phyloP scores from a whole-genome alignment of 805 yeast genomes.

The Metschnikowia hibisci region DNA sequence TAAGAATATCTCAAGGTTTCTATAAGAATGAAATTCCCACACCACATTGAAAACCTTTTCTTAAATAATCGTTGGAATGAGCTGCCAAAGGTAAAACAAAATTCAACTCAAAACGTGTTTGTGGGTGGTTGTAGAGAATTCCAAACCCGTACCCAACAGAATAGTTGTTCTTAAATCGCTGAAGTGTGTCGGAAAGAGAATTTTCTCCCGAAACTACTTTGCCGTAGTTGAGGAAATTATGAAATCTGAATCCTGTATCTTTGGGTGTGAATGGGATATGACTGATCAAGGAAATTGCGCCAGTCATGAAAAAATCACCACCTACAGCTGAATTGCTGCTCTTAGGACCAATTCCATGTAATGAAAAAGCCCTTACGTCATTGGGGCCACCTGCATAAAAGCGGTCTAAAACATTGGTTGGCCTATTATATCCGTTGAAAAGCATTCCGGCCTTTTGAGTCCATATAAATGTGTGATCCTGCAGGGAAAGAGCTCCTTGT shows the following conservation, averaged over 20 bases:
- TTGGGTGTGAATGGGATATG: constrained; percentile 38
- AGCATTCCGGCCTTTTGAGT: constrained; percentile 34
- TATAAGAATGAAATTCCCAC: constrained; percentile 56
- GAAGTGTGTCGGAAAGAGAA: constrained; percentile 11
- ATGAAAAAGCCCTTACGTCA: constrained; percentile 49
- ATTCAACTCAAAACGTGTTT: constrained; percentile 56
- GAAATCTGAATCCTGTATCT: constrained; percentile 47
- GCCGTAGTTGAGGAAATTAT: constrained; percentile 48
- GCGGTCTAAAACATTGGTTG: constrained; percentile 44
- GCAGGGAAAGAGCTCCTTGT: constrained; percentile 28
- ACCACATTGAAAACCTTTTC: constrained; percentile 58
- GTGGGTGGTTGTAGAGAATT: constrained; percentile 50
- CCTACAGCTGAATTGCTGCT: constrained; percentile 47
- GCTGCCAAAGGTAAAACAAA: constrained; percentile 48
- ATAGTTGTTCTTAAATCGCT: constrained; percentile 15
- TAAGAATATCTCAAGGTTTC: too few species aligned
- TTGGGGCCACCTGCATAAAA: constrained; percentile 59
- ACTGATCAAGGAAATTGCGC: constrained; percentile 44
- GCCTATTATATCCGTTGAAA: constrained; percentile 16
- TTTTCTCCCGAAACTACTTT: constrained; percentile 24
- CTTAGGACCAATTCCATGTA: constrained; percentile 56
- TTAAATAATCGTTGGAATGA: constrained; percentile 41
- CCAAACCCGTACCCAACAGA: constrained; percentile 48
- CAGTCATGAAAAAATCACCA: constrained; percentile 46
- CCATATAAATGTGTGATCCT: constrained; percentile 21